These are phyloP conservation scores for Endoconidiophora polonica DNA, from an alignment of 2,329 filamentous ascomycete species.

Conservation along the genomic window DNA sequence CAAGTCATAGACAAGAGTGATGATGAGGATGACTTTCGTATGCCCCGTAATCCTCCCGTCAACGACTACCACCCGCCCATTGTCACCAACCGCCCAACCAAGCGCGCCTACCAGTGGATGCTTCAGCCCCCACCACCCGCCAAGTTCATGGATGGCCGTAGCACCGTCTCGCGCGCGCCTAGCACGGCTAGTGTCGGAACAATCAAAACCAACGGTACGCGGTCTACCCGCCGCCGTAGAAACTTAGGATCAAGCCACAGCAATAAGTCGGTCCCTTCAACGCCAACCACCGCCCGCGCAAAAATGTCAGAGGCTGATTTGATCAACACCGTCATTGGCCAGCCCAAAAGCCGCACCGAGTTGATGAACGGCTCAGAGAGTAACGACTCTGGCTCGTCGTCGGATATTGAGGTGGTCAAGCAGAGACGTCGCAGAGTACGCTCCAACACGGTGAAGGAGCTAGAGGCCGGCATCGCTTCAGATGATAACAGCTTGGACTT, in stretches of 20 bases:
- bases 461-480: neutral
- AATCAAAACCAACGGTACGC: slow-evolving; percentile 7
- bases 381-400: slow-evolving; percentile 10
- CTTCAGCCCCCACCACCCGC: slow-evolving; percentile 79
- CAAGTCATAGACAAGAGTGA: slow-evolving; percentile 33
- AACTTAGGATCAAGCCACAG: slow-evolving; percentile 8
- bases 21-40: slow-evolving; percentile 45
- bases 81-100: slow-evolving; percentile 56
- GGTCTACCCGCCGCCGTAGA: slow-evolving; percentile 11
- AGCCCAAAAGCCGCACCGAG: slow-evolving; percentile 10
- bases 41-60: slow-evolving; percentile 51
- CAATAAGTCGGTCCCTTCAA: slow-evolving; percentile 5
- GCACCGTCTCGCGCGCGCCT: slow-evolving; percentile 46
- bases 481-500: slow-evolving; percentile 1
- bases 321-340: slow-evolving; percentile 26
- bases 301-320: slow-evolving; percentile 25
- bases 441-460: slow-evolving; percentile 8
- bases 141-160: slow-evolving; percentile 79
- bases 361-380: slow-evolving; percentile 6
- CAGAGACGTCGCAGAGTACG: slow-evolving; percentile 5
- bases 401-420: slow-evolving; percentile 10
- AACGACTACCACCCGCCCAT: slow-evolving; percentile 79
- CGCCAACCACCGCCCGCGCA: slow-evolving; percentile 1
- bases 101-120: slow-evolving; percentile 73
- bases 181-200: slow-evolving; percentile 31